phyloP scores from a whole-genome alignment of 306 rosid genomes.

The Cicer yamashitae region DNA sequence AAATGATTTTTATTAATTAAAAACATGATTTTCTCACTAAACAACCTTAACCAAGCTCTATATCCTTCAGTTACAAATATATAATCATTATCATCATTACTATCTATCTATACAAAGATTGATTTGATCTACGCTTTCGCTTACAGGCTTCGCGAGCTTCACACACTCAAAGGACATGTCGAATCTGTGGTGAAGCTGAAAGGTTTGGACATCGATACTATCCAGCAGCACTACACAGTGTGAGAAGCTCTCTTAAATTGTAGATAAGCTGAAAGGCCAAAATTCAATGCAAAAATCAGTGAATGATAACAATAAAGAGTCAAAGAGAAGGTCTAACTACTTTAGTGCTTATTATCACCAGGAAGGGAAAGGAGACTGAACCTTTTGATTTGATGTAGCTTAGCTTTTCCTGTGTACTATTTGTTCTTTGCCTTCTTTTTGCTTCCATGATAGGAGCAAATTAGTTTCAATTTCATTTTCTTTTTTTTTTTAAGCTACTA shows the following conservation, averaged over 20 bases:
- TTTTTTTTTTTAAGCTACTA: slow-evolving; percentile 31
- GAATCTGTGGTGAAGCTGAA: slow-evolving; percentile 98
- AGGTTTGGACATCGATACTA: slow-evolving; percentile 89
- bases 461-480: slow-evolving; percentile 45
- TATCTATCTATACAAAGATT: background rate
- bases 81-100: background rate
- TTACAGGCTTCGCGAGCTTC: slow-evolving; percentile 89
- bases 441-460: slow-evolving; percentile 43
- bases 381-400: background rate
- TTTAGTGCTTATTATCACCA: slow-evolving; percentile 25
- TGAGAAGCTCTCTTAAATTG: slow-evolving; percentile 48
- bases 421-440: slow-evolving; percentile 54
- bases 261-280: slow-evolving; percentile 43
- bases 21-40: no score
- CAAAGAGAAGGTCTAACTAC: slow-evolving; percentile 48
- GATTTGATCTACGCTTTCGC: slow-evolving; percentile 16
- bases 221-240: slow-evolving; percentile 97
- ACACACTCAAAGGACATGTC: slow-evolving; percentile 95
- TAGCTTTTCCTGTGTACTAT: slow-evolving; percentile 44
- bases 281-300: slow-evolving; percentile 29
- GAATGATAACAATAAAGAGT: slow-evolving; percentile 37
- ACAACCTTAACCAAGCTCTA: no score
- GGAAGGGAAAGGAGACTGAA: slow-evolving; percentile 42
- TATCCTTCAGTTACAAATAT: background rate
- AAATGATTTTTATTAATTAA: no score